A percentile compares a stretch with the other conserved stretches of the same genome.
Evolutionary conservation across 768 basidiomycete species (phyloP).

Genomic region (Leccinum boreale): DNA sequence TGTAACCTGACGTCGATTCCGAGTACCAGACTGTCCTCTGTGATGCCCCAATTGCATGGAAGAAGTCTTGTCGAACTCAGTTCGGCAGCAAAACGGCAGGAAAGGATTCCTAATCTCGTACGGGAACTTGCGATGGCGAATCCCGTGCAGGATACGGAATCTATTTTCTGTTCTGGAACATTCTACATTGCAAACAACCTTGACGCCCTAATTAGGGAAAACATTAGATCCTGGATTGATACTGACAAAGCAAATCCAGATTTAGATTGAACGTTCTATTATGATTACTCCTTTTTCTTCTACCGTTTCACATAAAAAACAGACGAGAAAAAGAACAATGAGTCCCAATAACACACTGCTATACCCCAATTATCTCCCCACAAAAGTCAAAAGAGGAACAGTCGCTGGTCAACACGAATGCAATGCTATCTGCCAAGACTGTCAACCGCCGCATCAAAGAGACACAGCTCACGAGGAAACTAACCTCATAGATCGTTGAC

Average conservation of each 20-base stretch:
- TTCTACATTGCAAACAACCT: not conserved
- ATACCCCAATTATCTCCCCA: not conserved
- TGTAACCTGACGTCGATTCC: no score
- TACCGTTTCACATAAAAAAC: not conserved
- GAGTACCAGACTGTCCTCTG: no score
- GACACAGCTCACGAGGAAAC: not conserved
- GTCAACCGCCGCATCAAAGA: not conserved
- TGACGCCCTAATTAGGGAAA: not conserved
- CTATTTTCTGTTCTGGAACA: not conserved
- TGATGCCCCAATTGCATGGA: no score
- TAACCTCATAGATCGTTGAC: constrained; percentile 36
- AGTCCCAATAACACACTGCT: not conserved
- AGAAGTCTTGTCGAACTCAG: not conserved
- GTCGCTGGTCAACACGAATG: constrained; percentile 14
- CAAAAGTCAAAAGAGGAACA: not conserved
- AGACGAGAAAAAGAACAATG: not conserved
- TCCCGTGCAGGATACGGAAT: not conserved
- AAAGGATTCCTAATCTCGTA: not conserved
- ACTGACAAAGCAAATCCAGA: not conserved
- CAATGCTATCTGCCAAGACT: not conserved
- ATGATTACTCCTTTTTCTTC: not conserved
- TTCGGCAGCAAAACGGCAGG: no score
- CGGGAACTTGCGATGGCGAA: not conserved
- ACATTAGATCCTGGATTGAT: not conserved
- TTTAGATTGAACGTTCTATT: not conserved